phyloP scores from a whole-genome alignment of 176 grass and related monocot species.

The Ensete ventricosum region DNA sequence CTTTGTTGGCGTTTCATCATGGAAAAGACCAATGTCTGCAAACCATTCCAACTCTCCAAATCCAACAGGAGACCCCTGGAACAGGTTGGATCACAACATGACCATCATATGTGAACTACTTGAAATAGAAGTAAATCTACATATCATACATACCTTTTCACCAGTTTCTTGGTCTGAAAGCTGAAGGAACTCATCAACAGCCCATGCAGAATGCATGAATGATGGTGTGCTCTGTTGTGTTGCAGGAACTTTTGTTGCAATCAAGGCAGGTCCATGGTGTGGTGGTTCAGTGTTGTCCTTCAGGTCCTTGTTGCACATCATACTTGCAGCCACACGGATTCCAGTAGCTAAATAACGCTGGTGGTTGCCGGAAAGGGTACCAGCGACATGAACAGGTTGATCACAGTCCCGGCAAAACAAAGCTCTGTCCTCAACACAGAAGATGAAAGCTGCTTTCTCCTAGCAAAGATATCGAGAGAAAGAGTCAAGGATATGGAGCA shows the following conservation, averaged over 20 bases:
- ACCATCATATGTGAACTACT: not conserved
- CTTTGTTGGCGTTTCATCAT: constrained; percentile 46
- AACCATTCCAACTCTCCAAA: constrained; percentile 91
- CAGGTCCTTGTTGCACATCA: constrained; percentile 22
- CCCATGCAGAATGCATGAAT: constrained; percentile 58
- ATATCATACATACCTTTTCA: constrained; percentile 42
- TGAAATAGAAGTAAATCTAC: not conserved
- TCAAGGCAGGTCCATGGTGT: constrained; percentile 14
- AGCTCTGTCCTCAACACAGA: constrained; percentile 97
- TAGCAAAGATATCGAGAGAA: constrained; percentile 14
- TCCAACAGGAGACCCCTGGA: constrained; percentile 47
- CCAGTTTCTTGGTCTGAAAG: constrained; percentile 68
- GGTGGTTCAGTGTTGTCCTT: constrained; percentile 33
- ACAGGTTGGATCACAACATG: not conserved
- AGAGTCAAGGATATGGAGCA: not conserved
- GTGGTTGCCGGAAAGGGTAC: constrained; percentile 79
- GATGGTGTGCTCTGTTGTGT: constrained; percentile 34
- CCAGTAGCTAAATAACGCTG: constrained; percentile 93
- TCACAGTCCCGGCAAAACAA: constrained; percentile 97
- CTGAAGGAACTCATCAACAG: constrained; percentile 88
- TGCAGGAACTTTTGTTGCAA: constrained; percentile 30
- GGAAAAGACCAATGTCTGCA: constrained; percentile 68
- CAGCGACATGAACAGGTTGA: constrained; percentile 72
- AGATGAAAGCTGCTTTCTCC: constrained; percentile 98
- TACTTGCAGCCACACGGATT: constrained; percentile 65